These are phyloP conservation scores for Diplodia seriata DNA, from an alignment of 2,329 filamentous ascomycete genomes.

Conservation along the genomic window DNA sequence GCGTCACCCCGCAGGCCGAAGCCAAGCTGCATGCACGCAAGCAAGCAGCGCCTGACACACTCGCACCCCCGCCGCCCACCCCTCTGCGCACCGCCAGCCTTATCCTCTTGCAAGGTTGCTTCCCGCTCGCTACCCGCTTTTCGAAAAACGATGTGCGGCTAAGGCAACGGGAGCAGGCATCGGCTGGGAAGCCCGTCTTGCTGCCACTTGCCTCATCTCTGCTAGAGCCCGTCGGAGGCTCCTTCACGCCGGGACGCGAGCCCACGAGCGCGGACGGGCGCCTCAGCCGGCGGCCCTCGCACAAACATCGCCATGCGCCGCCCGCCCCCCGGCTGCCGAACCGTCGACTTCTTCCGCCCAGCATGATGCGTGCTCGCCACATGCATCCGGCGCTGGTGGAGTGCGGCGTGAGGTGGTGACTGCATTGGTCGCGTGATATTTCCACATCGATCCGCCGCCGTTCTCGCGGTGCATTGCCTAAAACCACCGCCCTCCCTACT, in stretches of 20 bases:
- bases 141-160: slow-evolving; percentile 26
- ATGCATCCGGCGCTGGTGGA: slow-evolving; percentile 5
- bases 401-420: slow-evolving; percentile 12
- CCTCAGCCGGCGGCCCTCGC: slow-evolving; percentile 1
- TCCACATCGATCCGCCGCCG: slow-evolving; percentile 1
- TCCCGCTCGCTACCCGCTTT: slow-evolving; percentile 30
- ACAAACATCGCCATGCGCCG: background rate
- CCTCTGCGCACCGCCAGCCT: slow-evolving; percentile 1
- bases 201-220: background rate
- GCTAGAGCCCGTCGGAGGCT: slow-evolving; percentile 9
- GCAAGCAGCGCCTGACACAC: slow-evolving; percentile 23
- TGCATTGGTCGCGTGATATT: slow-evolving; percentile 13
- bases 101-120: slow-evolving; percentile 21
- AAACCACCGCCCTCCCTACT: background rate
- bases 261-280: background rate
- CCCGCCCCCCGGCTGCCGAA: background rate
- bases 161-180: slow-evolving; percentile 18
- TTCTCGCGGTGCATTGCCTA: slow-evolving; percentile 24
- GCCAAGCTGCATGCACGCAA: slow-evolving; percentile 20
- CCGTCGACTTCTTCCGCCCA: slow-evolving; percentile 4
- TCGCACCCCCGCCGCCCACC: slow-evolving; percentile 16
- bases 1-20: slow-evolving; percentile 10
- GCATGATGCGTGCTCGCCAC: background rate
- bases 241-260: slow-evolving; percentile 3
- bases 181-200: slow-evolving; percentile 1